Evolutionary conservation across 2,329 filamentous ascomycete species (phyloP).

Genomic region (Nemania serpens): DNA sequence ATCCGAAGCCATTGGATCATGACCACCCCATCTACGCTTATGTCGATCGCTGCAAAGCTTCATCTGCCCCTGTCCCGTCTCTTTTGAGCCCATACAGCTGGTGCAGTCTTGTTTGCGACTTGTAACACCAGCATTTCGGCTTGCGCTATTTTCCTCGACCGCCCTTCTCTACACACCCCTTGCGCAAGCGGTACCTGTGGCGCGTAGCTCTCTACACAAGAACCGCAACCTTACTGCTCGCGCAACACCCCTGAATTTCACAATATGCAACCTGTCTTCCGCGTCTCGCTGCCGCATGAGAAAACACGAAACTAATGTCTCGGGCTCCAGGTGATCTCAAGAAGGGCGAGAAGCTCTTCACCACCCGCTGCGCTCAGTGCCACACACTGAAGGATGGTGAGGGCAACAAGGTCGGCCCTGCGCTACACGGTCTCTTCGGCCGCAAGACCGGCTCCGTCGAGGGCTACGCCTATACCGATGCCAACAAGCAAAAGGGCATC

Average conservation of each 20-base stretch:
- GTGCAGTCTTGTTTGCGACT: constrained; percentile 23
- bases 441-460: constrained; percentile 91
- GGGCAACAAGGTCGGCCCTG: constrained; percentile 97
- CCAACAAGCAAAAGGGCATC: constrained; percentile 97
- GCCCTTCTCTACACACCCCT: not conserved
- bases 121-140: not conserved
- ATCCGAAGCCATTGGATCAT: constrained; percentile 37
- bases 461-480: constrained; percentile 97
- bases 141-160: constrained; percentile 39
- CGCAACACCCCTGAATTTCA: not conserved
- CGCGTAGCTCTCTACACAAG: not conserved
- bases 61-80: constrained; percentile 3
- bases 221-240: not conserved
- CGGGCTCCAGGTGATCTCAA: constrained; percentile 76
- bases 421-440: constrained; percentile 96
- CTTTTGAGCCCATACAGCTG: not conserved
- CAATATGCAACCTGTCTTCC: not conserved
- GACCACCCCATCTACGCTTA: constrained; percentile 6
- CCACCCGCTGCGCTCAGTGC: constrained; percentile 98
- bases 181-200: not conserved
- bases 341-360: constrained; percentile 99
- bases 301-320: constrained; percentile 36
- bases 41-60: constrained; percentile 17
- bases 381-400: constrained; percentile 91
- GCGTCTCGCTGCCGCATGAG: not conserved